phyloP scores from a whole-genome alignment of 345 rosid species.

The Carallia brachiata region DNA sequence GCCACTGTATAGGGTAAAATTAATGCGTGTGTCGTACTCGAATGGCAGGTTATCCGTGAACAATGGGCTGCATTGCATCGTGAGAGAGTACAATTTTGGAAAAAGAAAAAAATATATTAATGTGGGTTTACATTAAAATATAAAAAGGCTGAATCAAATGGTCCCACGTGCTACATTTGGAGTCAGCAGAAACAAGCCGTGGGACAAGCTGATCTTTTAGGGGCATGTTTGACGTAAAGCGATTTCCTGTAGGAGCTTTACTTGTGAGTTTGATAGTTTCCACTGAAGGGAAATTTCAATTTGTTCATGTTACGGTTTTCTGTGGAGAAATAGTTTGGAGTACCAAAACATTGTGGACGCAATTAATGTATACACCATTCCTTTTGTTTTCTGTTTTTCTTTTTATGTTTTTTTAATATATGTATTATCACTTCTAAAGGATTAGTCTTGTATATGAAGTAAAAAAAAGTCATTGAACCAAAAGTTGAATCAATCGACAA shows the following conservation, averaged over 20 bases:
- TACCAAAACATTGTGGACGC: neutral
- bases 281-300: neutral
- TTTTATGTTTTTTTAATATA: no score
- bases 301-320: neutral
- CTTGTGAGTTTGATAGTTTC: neutral
- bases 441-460: no score
- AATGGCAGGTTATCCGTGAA: neutral
- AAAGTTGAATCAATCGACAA: no score
- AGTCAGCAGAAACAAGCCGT: neutral
- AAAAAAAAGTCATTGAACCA: no score
- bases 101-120: neutral
- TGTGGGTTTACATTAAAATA: neutral
- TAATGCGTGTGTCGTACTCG: neutral
- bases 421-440: no score
- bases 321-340: neutral
- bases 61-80: neutral
- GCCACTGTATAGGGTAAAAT: neutral
- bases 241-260: neutral
- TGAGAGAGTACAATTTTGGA: neutral
- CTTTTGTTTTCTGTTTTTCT: no score
- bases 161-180: neutral
- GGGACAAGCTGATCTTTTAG: neutral
- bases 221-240: neutral
- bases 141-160: neutral
- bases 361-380: no score